Percentiles rank a stretch among this genome's conserved stretches.
These are phyloP conservation scores for Calycina herbarum DNA, from an alignment of 2,329 filamentous ascomycete species.

Conservation along the genomic window DNA sequence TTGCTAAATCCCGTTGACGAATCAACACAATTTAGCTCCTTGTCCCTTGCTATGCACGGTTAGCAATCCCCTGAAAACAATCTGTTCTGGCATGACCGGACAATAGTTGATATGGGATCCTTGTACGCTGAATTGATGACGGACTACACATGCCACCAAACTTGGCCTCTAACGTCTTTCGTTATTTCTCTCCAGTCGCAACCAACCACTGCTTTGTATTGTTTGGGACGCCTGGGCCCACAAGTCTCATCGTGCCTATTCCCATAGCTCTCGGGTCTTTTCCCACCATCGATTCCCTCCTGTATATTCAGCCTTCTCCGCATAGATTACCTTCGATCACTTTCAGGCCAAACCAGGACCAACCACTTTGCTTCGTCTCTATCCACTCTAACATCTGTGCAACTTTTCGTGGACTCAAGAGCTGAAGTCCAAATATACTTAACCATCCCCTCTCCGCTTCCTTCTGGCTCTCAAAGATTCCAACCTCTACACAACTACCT, in stretches of 20 bases:
- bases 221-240: not conserved
- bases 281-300: not conserved
- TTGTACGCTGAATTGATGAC: not conserved
- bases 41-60: constrained; percentile 1
- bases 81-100: not conserved
- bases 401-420: not conserved
- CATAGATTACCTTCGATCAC: not conserved
- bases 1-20: not conserved
- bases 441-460: not conserved
- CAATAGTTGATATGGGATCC: not conserved
- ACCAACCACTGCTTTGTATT: not conserved
- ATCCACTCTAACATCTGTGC: not conserved
- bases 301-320: not conserved
- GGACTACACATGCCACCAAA: not conserved
- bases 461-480: not conserved
- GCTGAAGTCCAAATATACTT: not conserved
- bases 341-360: constrained; percentile 5
- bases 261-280: not conserved
- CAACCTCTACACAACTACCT: not conserved
- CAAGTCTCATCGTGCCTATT: not conserved
- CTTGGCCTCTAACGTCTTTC: not conserved
- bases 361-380: not conserved
- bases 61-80: not conserved
- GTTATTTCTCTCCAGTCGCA: not conserved
- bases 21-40: not conserved